phyloP scores from a whole-genome alignment of 2,329 filamentous ascomycete genomes.

The Trichoderma cornu-damae region DNA sequence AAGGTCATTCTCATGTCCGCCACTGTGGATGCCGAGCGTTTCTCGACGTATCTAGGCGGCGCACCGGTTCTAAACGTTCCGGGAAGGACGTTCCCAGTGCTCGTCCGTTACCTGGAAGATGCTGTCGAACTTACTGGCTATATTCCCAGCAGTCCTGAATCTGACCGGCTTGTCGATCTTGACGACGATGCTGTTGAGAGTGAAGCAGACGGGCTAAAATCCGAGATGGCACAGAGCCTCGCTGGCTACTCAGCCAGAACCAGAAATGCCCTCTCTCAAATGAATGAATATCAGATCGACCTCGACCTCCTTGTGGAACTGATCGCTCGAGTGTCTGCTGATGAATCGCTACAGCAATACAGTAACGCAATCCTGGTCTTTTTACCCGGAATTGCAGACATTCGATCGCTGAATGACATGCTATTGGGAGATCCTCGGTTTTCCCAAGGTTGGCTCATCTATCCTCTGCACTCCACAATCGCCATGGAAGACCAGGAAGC shows the following conservation, averaged over 20 bases:
- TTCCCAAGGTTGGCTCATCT: slow-evolving; percentile 71
- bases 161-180: slow-evolving; percentile 55
- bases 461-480: slow-evolving; percentile 89
- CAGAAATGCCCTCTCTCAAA: slow-evolving; percentile 63
- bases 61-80: slow-evolving; percentile 88
- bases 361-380: slow-evolving; percentile 94
- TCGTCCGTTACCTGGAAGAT: slow-evolving; percentile 85
- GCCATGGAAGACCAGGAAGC: slow-evolving; percentile 94
- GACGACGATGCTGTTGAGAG: slow-evolving; percentile 55
- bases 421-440: slow-evolving; percentile 73
- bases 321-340: slow-evolving; percentile 67
- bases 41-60: slow-evolving; percentile 80
- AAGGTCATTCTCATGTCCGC: slow-evolving; percentile 97
- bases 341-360: slow-evolving; percentile 60
- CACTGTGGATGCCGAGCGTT: slow-evolving; percentile 86
- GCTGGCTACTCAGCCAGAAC: slow-evolving; percentile 72
- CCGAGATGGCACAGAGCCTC: slow-evolving; percentile 59
- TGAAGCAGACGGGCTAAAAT: slow-evolving; percentile 48
- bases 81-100: slow-evolving; percentile 87
- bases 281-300: slow-evolving; percentile 90
- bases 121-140: slow-evolving; percentile 84
- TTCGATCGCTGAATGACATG: slow-evolving; percentile 80
- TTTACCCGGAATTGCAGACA: slow-evolving; percentile 89
- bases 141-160: slow-evolving; percentile 40
- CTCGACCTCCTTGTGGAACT: slow-evolving; percentile 80